phyloP scores from a whole-genome alignment of 2,329 filamentous ascomycete species.

The Arthrocladium fulminans region DNA sequence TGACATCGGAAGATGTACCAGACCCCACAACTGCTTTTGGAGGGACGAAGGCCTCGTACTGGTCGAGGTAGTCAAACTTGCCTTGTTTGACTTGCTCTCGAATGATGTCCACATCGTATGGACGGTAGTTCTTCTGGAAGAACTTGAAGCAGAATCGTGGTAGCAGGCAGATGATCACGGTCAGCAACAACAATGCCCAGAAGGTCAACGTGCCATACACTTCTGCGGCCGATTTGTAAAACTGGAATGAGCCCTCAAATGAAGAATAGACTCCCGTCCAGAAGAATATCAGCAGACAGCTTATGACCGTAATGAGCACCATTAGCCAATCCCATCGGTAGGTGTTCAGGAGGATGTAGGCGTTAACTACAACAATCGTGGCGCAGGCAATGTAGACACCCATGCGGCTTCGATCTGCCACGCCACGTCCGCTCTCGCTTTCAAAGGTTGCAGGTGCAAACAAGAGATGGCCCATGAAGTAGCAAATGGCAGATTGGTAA shows the following conservation, averaged over 20 bases:
- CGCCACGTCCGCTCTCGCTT: slow-evolving; percentile 61
- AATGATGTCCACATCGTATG: slow-evolving; percentile 88
- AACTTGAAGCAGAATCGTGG: slow-evolving; percentile 81
- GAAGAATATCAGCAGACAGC: slow-evolving; percentile 80
- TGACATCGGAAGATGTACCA: slow-evolving; percentile 49
- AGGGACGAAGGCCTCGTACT: slow-evolving; percentile 44
- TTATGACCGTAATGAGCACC: slow-evolving; percentile 69
- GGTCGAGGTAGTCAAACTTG: slow-evolving; percentile 65
- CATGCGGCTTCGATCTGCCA: slow-evolving; percentile 73
- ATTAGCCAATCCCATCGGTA: slow-evolving; percentile 99
- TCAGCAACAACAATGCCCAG: slow-evolving; percentile 75
- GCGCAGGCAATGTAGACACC: slow-evolving; percentile 80
- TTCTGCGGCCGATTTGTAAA: slow-evolving; percentile 70
- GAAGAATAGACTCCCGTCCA: slow-evolving; percentile 86
- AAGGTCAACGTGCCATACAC: slow-evolving; percentile 75
- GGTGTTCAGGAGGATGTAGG: slow-evolving; percentile 90
- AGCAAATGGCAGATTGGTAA: slow-evolving; percentile 89
- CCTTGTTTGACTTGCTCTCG: slow-evolving; percentile 82
- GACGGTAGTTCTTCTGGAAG: slow-evolving; percentile 87
- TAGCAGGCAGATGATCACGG: slow-evolving; percentile 71
- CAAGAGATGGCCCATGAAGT: slow-evolving; percentile 82
- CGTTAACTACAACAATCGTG: slow-evolving; percentile 79
- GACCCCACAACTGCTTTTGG: slow-evolving; percentile 41
- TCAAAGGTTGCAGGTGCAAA: slow-evolving; percentile 62
- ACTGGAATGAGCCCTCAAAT: slow-evolving; percentile 48